A percentile compares a stretch with the other conserved stretches of the same genome.
These are phyloP conservation scores for Rhynchospora breviuscula DNA, from an alignment of 176 grass and related monocot species.

Conservation along the genomic window DNA sequence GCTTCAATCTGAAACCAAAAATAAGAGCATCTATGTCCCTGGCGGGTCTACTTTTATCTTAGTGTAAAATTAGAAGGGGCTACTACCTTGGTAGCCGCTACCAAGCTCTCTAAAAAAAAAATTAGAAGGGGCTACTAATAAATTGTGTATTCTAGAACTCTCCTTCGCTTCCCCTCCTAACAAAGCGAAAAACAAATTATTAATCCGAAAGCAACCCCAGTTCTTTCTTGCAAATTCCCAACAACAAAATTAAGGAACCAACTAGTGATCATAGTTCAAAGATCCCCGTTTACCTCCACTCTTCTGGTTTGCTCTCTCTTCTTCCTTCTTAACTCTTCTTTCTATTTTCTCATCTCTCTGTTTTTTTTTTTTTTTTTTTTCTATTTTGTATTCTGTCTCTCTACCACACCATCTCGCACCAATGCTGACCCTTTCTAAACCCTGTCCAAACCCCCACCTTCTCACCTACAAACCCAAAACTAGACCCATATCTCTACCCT, in stretches of 20 bases:
- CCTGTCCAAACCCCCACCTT: not conserved
- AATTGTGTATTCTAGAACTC: slow-evolving; percentile 4
- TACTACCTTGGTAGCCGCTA: no score
- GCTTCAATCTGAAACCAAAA: not conserved
- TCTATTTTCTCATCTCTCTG: not conserved
- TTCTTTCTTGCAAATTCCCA: not conserved
- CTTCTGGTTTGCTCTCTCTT: slow-evolving; percentile 4
- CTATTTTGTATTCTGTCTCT: no score
- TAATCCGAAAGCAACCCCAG: not conserved
- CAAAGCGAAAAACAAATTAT: not conserved
- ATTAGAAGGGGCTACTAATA: not conserved
- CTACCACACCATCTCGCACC: not conserved
- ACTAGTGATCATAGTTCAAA: not conserved
- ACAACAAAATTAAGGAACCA: not conserved
- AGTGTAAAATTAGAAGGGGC: no score
- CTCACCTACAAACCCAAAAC: slow-evolving; percentile 17
- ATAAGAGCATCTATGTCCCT: no score
- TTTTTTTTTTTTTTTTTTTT: not conserved
- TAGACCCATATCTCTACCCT: not conserved
- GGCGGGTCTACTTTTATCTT: not conserved
- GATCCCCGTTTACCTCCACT: slow-evolving; percentile 9
- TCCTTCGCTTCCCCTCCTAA: not conserved
- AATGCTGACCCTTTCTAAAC: slow-evolving; percentile 10
- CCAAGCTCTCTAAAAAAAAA: no score
- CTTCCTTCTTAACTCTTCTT: not conserved